A percentile compares a stretch with the other conserved stretches of the same genome.
Conservation (phyloP, 345 rosid genomes). For the Toxicodendron radicans region DNA sequence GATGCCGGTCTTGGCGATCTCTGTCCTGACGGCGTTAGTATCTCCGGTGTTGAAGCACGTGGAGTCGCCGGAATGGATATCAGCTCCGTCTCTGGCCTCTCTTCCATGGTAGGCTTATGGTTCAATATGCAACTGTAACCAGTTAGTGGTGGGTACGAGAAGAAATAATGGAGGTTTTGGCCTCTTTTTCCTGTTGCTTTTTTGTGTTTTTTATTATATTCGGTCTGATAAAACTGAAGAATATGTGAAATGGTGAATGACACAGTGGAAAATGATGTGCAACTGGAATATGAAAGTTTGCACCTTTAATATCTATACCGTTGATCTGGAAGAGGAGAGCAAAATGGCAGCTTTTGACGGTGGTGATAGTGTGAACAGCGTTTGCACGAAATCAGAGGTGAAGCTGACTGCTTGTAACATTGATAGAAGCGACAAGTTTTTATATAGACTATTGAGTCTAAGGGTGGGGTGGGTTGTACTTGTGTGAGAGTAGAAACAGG, state of each 20-base stretch:
- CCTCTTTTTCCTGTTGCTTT: slow-evolving; percentile 2
- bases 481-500: neutral
- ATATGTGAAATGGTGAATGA: slow-evolving; percentile 5
- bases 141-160: neutral
- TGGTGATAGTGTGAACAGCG: neutral
- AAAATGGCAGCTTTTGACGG: neutral
- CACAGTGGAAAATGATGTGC: neutral
- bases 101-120: slow-evolving; percentile 53
- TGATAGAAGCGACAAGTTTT: neutral
- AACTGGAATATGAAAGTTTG: slow-evolving; percentile 33
- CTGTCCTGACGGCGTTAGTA: slow-evolving; percentile 88
- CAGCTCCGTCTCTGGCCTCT: slow-evolving; percentile 97
- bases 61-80: slow-evolving; percentile 98
- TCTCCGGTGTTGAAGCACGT: slow-evolving; percentile 92
- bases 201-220: neutral
- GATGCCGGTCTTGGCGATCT: slow-evolving; percentile 82
- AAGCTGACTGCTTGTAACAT: slow-evolving; percentile 27
- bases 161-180: slow-evolving; percentile 20
- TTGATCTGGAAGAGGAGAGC: slow-evolving; percentile 14
- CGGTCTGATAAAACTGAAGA: slow-evolving; percentile 5
- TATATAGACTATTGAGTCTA: neutral
- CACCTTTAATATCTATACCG: slow-evolving; percentile 31
- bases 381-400: slow-evolving; percentile 13
- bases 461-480: neutral
- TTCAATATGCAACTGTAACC: neutral